Evolutionary conservation across 176 grass and related monocot species (phyloP).

Genomic region (Bolboschoenus planiculmis): DNA sequence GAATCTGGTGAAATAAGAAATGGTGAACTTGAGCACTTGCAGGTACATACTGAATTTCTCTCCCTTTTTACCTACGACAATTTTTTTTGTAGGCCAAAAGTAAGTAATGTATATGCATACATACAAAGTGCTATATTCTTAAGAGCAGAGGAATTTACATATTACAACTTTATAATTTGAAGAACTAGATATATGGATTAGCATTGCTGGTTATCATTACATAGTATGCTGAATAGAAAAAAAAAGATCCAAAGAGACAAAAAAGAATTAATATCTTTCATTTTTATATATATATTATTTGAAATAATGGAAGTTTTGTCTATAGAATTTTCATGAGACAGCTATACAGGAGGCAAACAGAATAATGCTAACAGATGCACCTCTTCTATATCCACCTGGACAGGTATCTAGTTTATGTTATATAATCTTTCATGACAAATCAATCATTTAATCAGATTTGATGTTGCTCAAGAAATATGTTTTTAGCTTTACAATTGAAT

Average conservation of each 20-base stretch:
- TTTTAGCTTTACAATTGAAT: constrained; percentile 19
- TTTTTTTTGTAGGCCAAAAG: not conserved
- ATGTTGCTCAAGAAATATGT: not conserved
- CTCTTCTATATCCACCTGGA: constrained; percentile 86
- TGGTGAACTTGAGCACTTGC: constrained; percentile 50
- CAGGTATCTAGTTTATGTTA: constrained; percentile 45
- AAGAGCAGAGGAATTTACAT: not conserved
- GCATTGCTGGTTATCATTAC: constrained; percentile 2
- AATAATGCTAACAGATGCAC: constrained; percentile 92
- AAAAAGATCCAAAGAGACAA: not conserved
- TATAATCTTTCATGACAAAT: constrained; percentile 4
- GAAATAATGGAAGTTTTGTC: not conserved
- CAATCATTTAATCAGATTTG: constrained; percentile 3
- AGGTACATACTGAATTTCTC: constrained; percentile 37
- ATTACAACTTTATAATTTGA: constrained; percentile 14
- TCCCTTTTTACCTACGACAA: not conserved
- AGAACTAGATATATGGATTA: not conserved
- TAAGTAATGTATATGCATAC: constrained; percentile 15
- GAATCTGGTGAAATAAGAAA: constrained; percentile 58
- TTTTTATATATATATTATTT: constrained; percentile 17
- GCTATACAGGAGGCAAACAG: constrained; percentile 54
- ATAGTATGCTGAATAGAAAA: constrained; percentile 9
- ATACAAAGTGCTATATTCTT: not conserved
- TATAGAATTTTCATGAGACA: constrained; percentile 51
- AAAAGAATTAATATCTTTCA: constrained; percentile 1